Percentiles rank a stretch among this genome's conserved stretches.
These are phyloP conservation scores for Crepidotus sp. DNA, from an alignment of 1,284 basidiomycete genomes.

Conservation along the genomic window DNA sequence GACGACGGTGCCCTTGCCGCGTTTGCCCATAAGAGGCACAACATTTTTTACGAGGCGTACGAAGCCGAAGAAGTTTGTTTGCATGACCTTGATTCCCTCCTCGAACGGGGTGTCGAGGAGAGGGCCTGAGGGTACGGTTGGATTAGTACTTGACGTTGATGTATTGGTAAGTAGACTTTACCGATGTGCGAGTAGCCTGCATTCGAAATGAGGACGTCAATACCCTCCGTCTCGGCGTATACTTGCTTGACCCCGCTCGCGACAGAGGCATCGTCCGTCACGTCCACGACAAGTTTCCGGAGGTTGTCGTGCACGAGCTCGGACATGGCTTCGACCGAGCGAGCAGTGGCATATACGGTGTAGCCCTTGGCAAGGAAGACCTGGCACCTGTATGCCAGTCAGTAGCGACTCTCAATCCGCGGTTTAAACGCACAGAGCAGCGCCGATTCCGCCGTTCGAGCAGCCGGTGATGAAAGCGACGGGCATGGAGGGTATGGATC, in stretches of 20 bases:
- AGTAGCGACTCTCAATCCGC: not conserved
- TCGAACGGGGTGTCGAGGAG: constrained; percentile 53
- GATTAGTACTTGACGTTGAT: not conserved
- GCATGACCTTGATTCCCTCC: constrained; percentile 40
- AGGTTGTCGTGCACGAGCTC: constrained; percentile 45
- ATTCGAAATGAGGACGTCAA: constrained; percentile 21
- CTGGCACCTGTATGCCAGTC: constrained; percentile 31
- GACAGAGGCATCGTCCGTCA: constrained; percentile 18
- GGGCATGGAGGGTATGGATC: not conserved
- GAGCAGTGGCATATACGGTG: constrained; percentile 57
- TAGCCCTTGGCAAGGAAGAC: constrained; percentile 48
- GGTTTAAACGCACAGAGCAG: constrained; percentile 24
- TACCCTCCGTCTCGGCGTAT: constrained; percentile 17
- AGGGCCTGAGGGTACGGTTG: constrained; percentile 36
- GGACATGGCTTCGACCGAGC: constrained; percentile 46
- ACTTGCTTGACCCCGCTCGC: constrained; percentile 19
- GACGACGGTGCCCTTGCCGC: constrained; percentile 52
- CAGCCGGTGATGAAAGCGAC: constrained; percentile 37
- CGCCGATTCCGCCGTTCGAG: constrained; percentile 38
- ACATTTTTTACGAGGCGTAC: constrained; percentile 55
- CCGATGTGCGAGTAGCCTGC: constrained; percentile 23
- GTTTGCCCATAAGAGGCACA: constrained; percentile 59
- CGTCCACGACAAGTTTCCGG: constrained; percentile 28
- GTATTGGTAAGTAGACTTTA: not conserved
- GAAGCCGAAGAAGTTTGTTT: constrained; percentile 57